phyloP scores from a whole-genome alignment of 2,329 filamentous ascomycete species.

The Colletotrichum melonis region DNA sequence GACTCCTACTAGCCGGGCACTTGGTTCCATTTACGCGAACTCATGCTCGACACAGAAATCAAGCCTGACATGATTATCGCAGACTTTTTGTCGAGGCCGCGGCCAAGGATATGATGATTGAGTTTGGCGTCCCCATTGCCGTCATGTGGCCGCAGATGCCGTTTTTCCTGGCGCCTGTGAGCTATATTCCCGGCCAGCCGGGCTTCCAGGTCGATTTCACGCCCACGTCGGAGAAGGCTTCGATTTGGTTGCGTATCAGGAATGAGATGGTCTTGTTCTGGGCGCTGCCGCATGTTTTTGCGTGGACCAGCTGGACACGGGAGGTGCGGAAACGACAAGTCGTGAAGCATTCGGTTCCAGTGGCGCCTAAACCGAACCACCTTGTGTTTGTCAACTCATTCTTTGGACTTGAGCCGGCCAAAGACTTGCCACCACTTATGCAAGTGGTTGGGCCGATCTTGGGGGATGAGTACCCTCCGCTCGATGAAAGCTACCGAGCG shows the following conservation, averaged over 20 bases:
- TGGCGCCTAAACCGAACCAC: conserved; percentile 50
- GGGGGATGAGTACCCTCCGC: conserved; percentile 45
- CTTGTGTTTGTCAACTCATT: conserved; percentile 57
- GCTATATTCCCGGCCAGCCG: conserved; percentile 54
- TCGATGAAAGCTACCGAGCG: conserved; percentile 40
- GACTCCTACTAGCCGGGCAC: conserved; percentile 49
- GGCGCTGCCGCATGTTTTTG: conserved; percentile 42
- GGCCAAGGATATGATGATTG: conserved; percentile 50
- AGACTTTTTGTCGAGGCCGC: conserved; percentile 55
- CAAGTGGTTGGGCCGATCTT: conserved; percentile 54
- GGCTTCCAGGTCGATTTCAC: conserved; percentile 52
- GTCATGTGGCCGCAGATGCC: conserved; percentile 56
- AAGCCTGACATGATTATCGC: conserved; percentile 53
- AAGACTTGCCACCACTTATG: conserved; percentile 53
- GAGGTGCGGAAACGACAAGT: conserved; percentile 48
- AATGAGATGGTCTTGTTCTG: conserved; percentile 44
- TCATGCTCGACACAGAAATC: conserved; percentile 37
- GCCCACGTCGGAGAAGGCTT: conserved; percentile 51
- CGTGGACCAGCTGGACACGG: conserved; percentile 40
- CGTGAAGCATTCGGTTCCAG: conserved; percentile 44
- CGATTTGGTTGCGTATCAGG: conserved; percentile 48
- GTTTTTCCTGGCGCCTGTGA: conserved; percentile 47
- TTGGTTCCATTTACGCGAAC: conserved; percentile 40
- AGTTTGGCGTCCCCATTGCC: conserved; percentile 51
- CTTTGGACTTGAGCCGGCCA: conserved; percentile 54